Conservation (phyloP, 176 grass and related monocot species). For the Aegilops longissima region DNA sequence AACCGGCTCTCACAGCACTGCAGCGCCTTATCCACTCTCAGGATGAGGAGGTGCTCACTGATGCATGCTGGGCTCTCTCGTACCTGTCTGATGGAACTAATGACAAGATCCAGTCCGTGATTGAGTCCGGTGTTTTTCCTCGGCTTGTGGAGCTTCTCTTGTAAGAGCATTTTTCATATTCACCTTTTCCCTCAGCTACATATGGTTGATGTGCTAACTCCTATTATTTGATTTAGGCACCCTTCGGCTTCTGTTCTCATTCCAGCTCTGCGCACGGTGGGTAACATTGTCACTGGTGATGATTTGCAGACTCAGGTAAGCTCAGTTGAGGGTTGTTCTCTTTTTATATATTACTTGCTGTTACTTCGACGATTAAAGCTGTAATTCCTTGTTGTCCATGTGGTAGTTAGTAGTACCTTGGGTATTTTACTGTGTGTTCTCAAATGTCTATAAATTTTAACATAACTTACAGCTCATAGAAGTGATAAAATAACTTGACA, state of each 20-base stretch:
- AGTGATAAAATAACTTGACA: neutral
- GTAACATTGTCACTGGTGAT: constrained; percentile 96
- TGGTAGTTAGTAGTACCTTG: neutral
- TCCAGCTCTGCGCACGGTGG: constrained; percentile 89
- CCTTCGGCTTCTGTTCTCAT: constrained; percentile 87
- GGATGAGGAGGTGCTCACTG: constrained; percentile 95
- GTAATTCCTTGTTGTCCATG: neutral
- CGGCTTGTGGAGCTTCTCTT: constrained; percentile 88
- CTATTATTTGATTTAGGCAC: constrained; percentile 52
- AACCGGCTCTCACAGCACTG: constrained; percentile 78
- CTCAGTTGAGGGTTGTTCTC: neutral
- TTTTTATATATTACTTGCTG: neutral
- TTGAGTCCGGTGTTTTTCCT: constrained; percentile 85
- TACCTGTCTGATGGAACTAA: constrained; percentile 96
- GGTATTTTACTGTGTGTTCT: neutral
- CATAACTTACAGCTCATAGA: neutral
- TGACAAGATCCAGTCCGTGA: constrained; percentile 94
- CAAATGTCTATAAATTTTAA: neutral
- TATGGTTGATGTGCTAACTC: constrained; percentile 8
- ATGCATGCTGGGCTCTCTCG: constrained; percentile 94
- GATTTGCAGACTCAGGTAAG: constrained; percentile 93
- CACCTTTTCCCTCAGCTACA: neutral
- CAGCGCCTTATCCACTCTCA: constrained; percentile 82
- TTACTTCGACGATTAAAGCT: neutral
- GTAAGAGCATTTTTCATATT: constrained; percentile 37